Conservation (phyloP, 305 asterid genomes). For the Fraxinus sp. region DNA sequence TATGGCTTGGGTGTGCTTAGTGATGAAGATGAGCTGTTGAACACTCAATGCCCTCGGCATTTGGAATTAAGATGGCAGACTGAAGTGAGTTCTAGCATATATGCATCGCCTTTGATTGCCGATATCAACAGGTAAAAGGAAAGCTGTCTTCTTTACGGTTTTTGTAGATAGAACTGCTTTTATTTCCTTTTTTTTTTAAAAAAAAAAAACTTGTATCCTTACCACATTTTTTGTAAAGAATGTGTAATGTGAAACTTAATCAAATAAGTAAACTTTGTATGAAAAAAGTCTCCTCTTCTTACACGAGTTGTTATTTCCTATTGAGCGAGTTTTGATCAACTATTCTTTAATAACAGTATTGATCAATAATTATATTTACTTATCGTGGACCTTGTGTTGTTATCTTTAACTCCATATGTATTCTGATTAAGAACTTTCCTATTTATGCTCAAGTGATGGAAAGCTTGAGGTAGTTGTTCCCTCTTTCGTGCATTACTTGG, state of each 20-base stretch:
- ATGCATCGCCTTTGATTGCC: conserved; percentile 85
- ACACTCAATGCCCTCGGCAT: conserved; percentile 91
- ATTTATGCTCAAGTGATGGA: conserved; percentile 66
- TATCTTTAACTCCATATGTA: conserved; percentile 12
- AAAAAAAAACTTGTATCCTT: background rate
- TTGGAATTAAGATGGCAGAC: conserved; percentile 98
- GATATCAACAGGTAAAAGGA: conserved; percentile 78
- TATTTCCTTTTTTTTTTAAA: background rate
- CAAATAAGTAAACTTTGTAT: background rate
- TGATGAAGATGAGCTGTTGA: conserved; percentile 86
- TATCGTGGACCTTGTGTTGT: background rate
- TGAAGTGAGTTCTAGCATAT: conserved; percentile 97
- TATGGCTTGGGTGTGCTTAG: conserved; percentile 33
- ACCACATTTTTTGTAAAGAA: conserved; percentile 3
- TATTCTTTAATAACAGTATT: background rate
- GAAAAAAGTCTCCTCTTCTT: conserved; percentile 13
- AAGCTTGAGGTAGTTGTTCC: conserved; percentile 93
- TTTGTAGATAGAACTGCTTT: conserved; percentile 2
- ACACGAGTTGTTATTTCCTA: background rate
- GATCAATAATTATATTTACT: background rate
- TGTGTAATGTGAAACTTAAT: background rate
- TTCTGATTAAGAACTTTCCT: conserved; percentile 19
- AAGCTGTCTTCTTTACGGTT: conserved; percentile 4
- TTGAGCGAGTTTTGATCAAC: background rate
- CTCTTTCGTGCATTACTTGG: conserved; percentile 97